Conservation (phyloP, 805 yeast species). For the Hanseniaspora lindneri region DNA sequence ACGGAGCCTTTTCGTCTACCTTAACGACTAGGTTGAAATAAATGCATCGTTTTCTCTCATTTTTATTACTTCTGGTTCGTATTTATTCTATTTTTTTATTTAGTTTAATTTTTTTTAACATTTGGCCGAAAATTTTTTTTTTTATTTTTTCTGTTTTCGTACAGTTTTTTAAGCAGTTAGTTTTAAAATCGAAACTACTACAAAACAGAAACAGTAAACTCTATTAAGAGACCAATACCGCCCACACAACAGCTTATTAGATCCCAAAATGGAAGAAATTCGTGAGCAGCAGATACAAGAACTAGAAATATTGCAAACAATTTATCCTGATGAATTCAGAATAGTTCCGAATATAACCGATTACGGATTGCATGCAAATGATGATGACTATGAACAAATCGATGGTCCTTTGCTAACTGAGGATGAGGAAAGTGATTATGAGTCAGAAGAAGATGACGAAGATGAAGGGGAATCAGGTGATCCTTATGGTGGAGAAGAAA, state of each 20-base stretch:
- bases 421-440: conserved; percentile 26
- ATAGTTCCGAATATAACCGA: conserved; percentile 26
- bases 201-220: no score
- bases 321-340: conserved; percentile 76
- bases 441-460: conserved; percentile 29
- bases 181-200: no score
- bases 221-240: no score
- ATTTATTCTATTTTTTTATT: no score
- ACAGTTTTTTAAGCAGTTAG: no score
- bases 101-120: no score
- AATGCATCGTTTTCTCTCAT: no score
- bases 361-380: conserved; percentile 15
- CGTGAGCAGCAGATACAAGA: conserved; percentile 80
- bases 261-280: conserved; percentile 7
- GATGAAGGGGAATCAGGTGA: conserved; percentile 28
- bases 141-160: no score
- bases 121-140: no score
- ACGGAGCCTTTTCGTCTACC: no score
- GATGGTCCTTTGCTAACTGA: conserved; percentile 18
- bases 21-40: no score
- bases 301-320: conserved; percentile 75
- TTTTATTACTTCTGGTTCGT: no score
- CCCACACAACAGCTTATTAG: not conserved
- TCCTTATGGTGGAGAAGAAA: conserved; percentile 18
- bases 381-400: conserved; percentile 5